phyloP scores from a whole-genome alignment of 441 rosid genomes.

The Breynia disticha region DNA sequence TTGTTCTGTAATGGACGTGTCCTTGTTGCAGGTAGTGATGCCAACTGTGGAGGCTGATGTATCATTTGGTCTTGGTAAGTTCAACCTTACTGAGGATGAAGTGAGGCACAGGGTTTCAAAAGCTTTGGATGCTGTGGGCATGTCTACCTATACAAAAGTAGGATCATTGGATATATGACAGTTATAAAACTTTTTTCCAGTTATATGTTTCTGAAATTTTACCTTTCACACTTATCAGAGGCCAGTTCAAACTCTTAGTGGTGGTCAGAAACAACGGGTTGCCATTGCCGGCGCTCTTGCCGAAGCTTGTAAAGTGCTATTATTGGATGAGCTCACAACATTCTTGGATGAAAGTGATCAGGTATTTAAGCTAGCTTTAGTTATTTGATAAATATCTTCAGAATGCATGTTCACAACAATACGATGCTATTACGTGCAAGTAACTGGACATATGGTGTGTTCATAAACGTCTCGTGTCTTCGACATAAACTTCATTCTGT shows the following conservation, averaged over 20 bases:
- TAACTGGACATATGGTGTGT: too few species aligned
- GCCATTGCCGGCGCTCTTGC: conserved; percentile 98
- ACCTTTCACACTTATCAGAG: conserved; percentile 35
- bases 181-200: not conserved
- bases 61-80: conserved; percentile 92
- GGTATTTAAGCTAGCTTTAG: conserved; percentile 26
- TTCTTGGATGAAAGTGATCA: conserved; percentile 83
- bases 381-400: too few species aligned
- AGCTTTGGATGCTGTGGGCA: conserved; percentile 73
- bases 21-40: conserved; percentile 70
- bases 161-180: conserved; percentile 6
- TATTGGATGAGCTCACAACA: conserved; percentile 91
- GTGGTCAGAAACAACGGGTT: conserved; percentile 95
- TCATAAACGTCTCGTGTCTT: too few species aligned
- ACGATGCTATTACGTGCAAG: not conserved
- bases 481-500: too few species aligned
- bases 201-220: conserved; percentile 1
- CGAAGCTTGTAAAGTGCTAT: conserved; percentile 78
- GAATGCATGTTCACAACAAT: too few species aligned
- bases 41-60: conserved; percentile 96
- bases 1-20: conserved; percentile 3
- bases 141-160: conserved; percentile 68
- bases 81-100: conserved; percentile 41
- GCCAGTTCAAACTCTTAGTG: conserved; percentile 92
- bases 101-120: conserved; percentile 56